Base-by-base conservation (phyloP, 495 filamentous ascomycete genomes). In the Haplographium delicatum region DNA sequence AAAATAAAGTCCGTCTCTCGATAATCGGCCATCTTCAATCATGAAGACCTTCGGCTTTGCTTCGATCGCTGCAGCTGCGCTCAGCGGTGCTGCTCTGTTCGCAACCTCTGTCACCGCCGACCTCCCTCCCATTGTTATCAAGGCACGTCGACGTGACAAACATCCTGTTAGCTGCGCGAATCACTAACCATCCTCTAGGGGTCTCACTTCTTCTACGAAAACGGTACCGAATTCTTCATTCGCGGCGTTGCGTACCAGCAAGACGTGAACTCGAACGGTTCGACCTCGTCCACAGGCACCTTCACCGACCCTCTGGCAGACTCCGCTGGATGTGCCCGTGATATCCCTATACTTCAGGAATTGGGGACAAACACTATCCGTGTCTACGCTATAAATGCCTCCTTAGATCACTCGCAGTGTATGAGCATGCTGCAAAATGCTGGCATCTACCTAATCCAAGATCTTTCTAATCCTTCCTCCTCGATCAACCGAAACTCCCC, bases 371-470 rank as follows among this genome's bases (percentile, higher is more conserved):
- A 98, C 69, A 80, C 82, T 23, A 89, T 98, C 63, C 91, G 93
- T 61, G 88, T 90, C 15, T 98, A 98, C 68, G 88, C 88, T 60
- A 80, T 98, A 63, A 80, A 98, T 68, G 83, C 93, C 15, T 78
- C 73, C 8, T 65, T 71, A 48, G 76, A 95, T 68, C 93, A 98
- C 72, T 70, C 70, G n/a, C 70, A 68, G 6, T 96, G 91, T 71
- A 96, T 98, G 91, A 66, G 78, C 48, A 62, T 89, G 60, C 74
- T 98, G 16, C 71, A 85, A 16, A 82, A 86, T 46, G 89, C 87
- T 23, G 93, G 89, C 53, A 98, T 98, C 69, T 98, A 98, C 65
- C 80, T 98, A 30, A 81, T 98, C 56, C 81, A 88, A 44, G 93
- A 97, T 69, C 73, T 98, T 47, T 86, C 85, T 23, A 78, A 89